Evolutionary conservation across 768 basidiomycete genomes (phyloP).

Genomic region (Calocybe gangraenosa): DNA sequence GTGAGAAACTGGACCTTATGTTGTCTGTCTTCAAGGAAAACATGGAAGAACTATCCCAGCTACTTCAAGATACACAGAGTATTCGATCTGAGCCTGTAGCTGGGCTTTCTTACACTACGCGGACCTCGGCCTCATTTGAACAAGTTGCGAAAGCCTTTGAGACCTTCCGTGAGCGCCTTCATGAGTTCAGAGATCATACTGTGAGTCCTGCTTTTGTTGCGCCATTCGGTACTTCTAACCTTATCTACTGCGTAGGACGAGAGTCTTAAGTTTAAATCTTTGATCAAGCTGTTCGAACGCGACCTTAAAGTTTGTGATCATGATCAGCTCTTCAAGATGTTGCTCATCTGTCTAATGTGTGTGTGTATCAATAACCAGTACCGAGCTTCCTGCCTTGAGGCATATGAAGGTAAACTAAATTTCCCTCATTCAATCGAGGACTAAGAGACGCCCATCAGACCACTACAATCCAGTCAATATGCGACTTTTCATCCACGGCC

Average conservation of each 20-base stretch:
- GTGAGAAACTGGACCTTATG: not conserved
- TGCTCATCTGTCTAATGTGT: too few relatives aligned
- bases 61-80: not conserved
- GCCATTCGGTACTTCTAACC: not conserved
- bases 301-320: not conserved
- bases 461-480: not conserved
- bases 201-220: not conserved
- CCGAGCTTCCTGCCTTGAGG: not conserved
- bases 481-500: not conserved
- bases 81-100: not conserved
- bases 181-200: not conserved
- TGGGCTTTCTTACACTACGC: not conserved
- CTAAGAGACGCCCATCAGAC: not conserved
- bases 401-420: not conserved
- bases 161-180: not conserved
- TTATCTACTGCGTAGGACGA: not conserved
- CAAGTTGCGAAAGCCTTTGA: not conserved
- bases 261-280: not conserved
- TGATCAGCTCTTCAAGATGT: not conserved
- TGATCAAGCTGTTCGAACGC: not conserved
- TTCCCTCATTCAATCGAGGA: not conserved
- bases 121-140: not conserved
- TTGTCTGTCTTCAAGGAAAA: not conserved
- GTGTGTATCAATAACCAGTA: not conserved
- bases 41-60: not conserved